phyloP scores from a whole-genome alignment of 73 alveolate genomes.

The Durusdinium trenchii region DNA sequence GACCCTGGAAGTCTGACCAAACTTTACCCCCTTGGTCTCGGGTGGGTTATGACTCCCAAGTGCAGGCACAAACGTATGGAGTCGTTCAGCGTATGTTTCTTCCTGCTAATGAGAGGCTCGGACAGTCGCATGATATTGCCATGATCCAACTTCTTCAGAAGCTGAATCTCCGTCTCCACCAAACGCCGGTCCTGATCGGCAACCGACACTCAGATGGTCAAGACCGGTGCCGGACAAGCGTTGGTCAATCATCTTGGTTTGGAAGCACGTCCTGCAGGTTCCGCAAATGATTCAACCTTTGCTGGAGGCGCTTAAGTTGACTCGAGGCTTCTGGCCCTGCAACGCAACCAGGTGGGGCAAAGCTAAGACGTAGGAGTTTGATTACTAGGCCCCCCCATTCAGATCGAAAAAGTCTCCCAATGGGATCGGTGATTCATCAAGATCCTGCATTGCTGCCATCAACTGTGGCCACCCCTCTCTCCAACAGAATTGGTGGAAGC shows the following conservation, averaged over 20 bases:
- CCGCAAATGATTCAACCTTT: background rate
- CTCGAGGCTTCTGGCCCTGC: no score
- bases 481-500: background rate
- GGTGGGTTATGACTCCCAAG: no score
- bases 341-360: background rate
- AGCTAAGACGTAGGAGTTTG: background rate
- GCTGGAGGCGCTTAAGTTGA: background rate
- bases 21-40: no score
- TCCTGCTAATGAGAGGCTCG: no score
- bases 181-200: constrained; percentile 1
- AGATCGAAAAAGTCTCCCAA: background rate
- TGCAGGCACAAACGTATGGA: no score
- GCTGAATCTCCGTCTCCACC: constrained; percentile 76
- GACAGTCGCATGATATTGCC: constrained; percentile 73
- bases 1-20: no score
- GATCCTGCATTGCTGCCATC: background rate
- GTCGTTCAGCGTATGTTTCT: no score
- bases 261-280: background rate
- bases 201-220: no score
- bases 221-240: background rate
- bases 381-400: background rate
- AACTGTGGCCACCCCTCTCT: background rate
- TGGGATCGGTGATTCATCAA: background rate
- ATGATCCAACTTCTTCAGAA: constrained; percentile 61
- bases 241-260: background rate